phyloP scores from a whole-genome alignment of 257 asterid genomes.

The Mitragyna speciosa region DNA sequence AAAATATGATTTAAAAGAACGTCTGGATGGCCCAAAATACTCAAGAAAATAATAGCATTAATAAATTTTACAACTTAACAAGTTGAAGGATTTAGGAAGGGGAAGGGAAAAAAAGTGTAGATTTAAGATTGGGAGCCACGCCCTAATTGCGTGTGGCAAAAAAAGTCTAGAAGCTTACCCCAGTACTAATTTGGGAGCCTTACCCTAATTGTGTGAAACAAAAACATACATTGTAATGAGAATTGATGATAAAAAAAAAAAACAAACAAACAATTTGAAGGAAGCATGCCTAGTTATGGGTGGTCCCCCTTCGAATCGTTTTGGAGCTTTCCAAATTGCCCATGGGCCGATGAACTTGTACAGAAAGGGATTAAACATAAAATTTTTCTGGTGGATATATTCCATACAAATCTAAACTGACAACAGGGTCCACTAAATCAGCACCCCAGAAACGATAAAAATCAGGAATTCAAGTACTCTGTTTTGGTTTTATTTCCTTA shows the following conservation, averaged over 20 bases:
- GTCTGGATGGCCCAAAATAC: no score
- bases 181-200: no score
- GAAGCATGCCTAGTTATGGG: background rate
- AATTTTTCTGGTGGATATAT: constrained; percentile 9
- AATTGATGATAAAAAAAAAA: no score
- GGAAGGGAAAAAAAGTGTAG: no score
- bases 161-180: no score
- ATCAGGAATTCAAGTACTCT: background rate
- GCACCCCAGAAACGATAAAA: background rate
- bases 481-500: background rate
- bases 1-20: no score
- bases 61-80: background rate
- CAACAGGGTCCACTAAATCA: constrained; percentile 26
- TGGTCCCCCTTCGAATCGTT: background rate
- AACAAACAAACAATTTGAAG: no score
- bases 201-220: no score
- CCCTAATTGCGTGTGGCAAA: no score
- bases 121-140: no score
- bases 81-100: background rate
- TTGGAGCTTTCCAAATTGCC: background rate
- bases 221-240: no score
- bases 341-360: background rate
- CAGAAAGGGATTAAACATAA: constrained; percentile 4
- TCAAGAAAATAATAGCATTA: no score
- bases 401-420: background rate